These are phyloP conservation scores for Microsporum canis DNA, from an alignment of 2,329 filamentous ascomycete species.

Conservation along the genomic window DNA sequence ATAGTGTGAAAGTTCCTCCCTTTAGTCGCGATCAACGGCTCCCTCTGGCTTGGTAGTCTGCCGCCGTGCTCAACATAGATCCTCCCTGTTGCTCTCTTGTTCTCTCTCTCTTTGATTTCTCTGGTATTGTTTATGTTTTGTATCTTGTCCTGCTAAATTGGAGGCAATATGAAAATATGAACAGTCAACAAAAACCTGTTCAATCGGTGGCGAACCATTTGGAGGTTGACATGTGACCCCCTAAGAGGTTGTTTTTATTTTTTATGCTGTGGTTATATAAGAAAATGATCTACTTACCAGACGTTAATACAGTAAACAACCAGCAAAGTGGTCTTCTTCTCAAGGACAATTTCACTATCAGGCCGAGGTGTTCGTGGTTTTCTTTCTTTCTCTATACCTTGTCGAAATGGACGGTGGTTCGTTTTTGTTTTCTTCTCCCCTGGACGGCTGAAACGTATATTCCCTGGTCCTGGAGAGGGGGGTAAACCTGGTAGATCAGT, in stretches of 20 bases:
- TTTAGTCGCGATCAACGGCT: neutral
- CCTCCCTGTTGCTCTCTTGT: neutral
- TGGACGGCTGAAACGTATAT: too few species aligned
- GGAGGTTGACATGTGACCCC: neutral
- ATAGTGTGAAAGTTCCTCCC: neutral
- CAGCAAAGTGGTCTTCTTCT: too few species aligned
- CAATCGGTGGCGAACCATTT: neutral
- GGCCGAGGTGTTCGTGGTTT: too few species aligned
- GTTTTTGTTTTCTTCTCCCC: too few species aligned
- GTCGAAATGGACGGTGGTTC: too few species aligned
- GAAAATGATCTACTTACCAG: neutral
- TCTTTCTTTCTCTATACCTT: too few species aligned
- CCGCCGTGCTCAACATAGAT: constrained; percentile 1
- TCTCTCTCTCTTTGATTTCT: neutral
- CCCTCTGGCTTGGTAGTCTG: neutral
- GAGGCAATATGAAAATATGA: neutral
- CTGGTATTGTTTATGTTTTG: neutral
- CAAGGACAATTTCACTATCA: too few species aligned
- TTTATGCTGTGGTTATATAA: neutral
- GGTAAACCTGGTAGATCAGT: too few species aligned
- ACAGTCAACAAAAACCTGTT: constrained; percentile 2
- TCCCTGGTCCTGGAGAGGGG: too few species aligned
- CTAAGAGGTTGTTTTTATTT: neutral
- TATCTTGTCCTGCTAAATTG: neutral
- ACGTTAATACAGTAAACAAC: neutral